Percentiles rank a stretch among this genome's conserved stretches.
These are phyloP conservation scores for Sporothrix variecibatus DNA, from an alignment of 2,329 filamentous ascomycete genomes.

Conservation along the genomic window DNA sequence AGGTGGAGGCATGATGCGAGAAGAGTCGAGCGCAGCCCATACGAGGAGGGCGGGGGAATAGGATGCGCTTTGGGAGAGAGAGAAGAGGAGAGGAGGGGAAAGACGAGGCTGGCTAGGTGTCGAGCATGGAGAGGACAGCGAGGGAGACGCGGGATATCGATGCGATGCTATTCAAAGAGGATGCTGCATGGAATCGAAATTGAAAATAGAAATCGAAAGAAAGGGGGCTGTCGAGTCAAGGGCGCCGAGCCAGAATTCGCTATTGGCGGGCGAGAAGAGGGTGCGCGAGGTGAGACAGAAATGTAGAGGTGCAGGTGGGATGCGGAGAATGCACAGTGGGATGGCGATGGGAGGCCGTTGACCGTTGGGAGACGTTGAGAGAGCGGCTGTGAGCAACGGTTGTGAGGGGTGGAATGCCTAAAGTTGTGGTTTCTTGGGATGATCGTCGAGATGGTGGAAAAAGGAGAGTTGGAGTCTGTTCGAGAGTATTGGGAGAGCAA, in stretches of 20 bases:
- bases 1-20: constrained; percentile 47
- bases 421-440: not conserved
- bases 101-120: constrained; percentile 33
- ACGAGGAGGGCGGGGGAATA: not conserved
- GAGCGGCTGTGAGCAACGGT: not conserved
- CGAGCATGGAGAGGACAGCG: constrained; percentile 19
- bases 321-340: constrained; percentile 19
- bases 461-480: not conserved
- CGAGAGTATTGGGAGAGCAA: not conserved
- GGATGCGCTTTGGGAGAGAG: not conserved
- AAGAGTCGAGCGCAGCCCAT: constrained; percentile 29
- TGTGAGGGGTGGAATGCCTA: not conserved
- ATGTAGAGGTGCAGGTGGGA: not conserved
- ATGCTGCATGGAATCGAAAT: not conserved
- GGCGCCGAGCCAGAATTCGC: not conserved
- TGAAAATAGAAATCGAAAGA: not conserved
- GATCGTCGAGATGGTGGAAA: constrained; percentile 10
- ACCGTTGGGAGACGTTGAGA: not conserved
- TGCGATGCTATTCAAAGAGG: not conserved
- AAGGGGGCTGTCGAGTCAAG: not conserved
- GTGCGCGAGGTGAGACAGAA: constrained; percentile 9
- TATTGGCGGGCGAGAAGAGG: not conserved
- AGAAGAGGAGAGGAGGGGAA: not conserved
- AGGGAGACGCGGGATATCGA: not conserved
- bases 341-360: not conserved